A percentile compares a stretch with the other conserved stretches of the same genome.
Evolutionary conservation across 805 yeast genomes (phyloP).

Genomic region (Saturnispora saitoi): DNA sequence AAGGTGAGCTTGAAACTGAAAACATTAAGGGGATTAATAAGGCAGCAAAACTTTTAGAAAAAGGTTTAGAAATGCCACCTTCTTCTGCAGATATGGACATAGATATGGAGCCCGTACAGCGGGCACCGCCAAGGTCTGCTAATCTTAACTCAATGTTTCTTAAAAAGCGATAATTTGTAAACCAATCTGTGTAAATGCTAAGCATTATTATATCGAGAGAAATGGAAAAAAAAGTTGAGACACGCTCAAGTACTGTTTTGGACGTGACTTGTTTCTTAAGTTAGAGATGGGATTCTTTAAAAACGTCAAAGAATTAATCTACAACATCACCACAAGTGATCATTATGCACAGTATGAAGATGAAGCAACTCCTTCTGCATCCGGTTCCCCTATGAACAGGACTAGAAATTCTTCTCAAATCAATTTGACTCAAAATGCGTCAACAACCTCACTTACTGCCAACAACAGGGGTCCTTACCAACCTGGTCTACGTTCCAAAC

Average conservation of each 20-base stretch:
- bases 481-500: conserved; percentile 32
- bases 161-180: not conserved
- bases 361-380: conserved; percentile 22
- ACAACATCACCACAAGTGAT: conserved; percentile 49
- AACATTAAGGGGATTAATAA: not conserved
- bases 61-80: not conserved
- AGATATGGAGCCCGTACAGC: not conserved
- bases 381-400: conserved; percentile 21
- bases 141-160: conserved; percentile 1
- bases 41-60: not conserved
- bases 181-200: not conserved
- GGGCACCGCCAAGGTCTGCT: not conserved
- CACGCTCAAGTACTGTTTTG: not conserved
- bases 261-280: not conserved
- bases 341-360: conserved; percentile 50
- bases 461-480: conserved; percentile 29
- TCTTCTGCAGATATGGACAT: not conserved
- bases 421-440: conserved; percentile 24
- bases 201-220: not conserved
- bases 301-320: conserved; percentile 29
- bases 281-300: conserved; percentile 23
- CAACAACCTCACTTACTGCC: conserved; percentile 20
- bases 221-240: not conserved
- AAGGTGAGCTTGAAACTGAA: not conserved
- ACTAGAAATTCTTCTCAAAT: conserved; percentile 23